Evolutionary conservation across 2,329 filamentous ascomycete genomes (phyloP).

Genomic region (Diplodia sapinea): DNA sequence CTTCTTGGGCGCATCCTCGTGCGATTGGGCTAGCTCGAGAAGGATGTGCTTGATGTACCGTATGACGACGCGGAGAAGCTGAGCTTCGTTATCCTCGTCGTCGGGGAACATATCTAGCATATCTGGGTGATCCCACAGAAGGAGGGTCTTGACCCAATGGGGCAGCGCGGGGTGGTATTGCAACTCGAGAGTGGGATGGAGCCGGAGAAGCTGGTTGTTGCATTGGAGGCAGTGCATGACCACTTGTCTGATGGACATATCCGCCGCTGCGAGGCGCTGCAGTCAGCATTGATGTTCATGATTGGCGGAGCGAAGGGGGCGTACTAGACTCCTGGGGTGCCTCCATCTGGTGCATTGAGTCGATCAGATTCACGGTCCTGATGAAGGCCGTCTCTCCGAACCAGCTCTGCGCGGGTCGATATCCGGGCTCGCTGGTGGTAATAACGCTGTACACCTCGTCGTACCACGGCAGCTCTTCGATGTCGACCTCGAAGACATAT

Average conservation of each 20-base stretch:
- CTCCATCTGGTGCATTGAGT: conserved; percentile 12
- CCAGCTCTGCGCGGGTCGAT: background rate
- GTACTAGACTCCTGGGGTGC: background rate
- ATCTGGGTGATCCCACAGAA: conserved; percentile 33
- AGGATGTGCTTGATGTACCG: conserved; percentile 34
- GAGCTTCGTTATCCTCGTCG: background rate
- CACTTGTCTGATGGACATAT: background rate
- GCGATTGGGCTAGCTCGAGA: conserved; percentile 38
- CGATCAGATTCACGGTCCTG: conserved; percentile 19
- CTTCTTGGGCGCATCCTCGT: conserved; percentile 32
- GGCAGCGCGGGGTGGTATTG: conserved; percentile 47
- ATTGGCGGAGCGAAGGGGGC: background rate
- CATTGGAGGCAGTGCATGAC: conserved; percentile 18
- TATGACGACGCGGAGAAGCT: conserved; percentile 2
- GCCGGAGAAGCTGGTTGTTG: conserved; percentile 1
- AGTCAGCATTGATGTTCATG: background rate
- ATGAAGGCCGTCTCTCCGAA: conserved; percentile 12
- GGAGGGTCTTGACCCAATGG: conserved; percentile 49
- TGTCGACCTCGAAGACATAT: background rate
- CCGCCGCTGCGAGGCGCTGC: background rate
- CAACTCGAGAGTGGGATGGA: conserved; percentile 37
- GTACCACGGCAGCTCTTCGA: conserved; percentile 5
- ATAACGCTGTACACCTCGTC: conserved; percentile 16
- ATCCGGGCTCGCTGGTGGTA: background rate
- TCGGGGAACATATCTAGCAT: background rate